phyloP scores from a whole-genome alignment of 169 alveolate species.

The Eimeria brunetti region DNA sequence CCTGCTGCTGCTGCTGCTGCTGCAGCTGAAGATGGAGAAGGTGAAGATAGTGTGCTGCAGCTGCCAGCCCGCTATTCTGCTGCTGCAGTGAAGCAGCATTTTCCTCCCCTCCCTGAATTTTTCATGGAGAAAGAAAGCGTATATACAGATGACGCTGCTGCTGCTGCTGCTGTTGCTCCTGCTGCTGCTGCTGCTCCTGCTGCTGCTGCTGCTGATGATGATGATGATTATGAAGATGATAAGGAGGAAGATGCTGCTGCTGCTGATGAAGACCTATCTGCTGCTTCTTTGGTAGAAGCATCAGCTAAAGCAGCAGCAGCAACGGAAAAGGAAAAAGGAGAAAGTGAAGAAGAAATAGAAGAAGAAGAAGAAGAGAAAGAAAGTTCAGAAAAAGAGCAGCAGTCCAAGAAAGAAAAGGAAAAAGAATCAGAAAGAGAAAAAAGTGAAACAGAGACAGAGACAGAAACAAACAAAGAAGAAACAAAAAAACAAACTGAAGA shows the following conservation, averaged over 20 bases:
- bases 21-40: neutral
- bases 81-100: neutral
- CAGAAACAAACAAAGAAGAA: neutral
- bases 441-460: neutral
- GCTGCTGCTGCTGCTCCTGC: neutral
- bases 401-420: neutral
- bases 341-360: neutral
- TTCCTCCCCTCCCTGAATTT: slow-evolving; percentile 24
- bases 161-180: neutral
- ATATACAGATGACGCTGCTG: neutral
- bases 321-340: neutral
- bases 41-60: neutral
- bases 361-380: slow-evolving; percentile 11
- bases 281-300: slow-evolving; percentile 41
- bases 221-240: neutral
- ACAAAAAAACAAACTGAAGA: neutral
- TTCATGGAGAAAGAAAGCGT: neutral
- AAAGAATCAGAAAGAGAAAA: neutral
- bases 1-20: too few relatives aligned
- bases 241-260: neutral
- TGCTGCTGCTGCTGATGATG: neutral
- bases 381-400: neutral
- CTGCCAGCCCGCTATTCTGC: neutral
- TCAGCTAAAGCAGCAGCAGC: neutral
- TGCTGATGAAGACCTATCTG: neutral